Evolutionary conservation across 169 alveolate genomes (phyloP), one percentile per base, ranked within the genome.

Genomic region (Eimeria zaria): DNA sequence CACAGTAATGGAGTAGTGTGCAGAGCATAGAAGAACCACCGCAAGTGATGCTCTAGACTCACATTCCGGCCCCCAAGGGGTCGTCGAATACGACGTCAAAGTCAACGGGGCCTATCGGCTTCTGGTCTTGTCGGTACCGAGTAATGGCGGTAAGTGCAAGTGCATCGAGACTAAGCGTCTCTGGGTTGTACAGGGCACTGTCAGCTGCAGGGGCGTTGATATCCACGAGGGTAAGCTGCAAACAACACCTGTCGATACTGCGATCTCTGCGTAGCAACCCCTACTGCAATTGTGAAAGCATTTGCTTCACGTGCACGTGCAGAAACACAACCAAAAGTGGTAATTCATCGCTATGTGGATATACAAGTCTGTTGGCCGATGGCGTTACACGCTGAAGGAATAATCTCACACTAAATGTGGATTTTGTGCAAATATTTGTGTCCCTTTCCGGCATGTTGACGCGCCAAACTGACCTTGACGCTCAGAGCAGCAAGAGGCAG

Each of bases 21-120:
- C 6, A 33, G 58, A 51, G 58, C 78, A 69, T 1, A 69, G 48
- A 11, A 27, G 41, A 64, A 64, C 41, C 11, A 64, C 41, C 74
- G 20, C n/a, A 0, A 27, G 8, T n/a, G 39, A 7, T 80, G 89
- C 46, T 0, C 58, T 30, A 44, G 36, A 64, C 95, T 39, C 51
- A 90, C 95, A 74, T 90, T 11, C 95, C 89, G 24, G 74, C 89
- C 44, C 95, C 95, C 95, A 90, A 39, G 1, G 95, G 95, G 33
- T 90, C 95, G 36, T 51, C 89, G 78, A 90, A 90, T n/a, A 53
- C 30, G 41, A 90, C 67, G 62, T 48, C 76, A 51, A 71, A 90
- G 80, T 90, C 95, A 18, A 90, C 51, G 20, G 95, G 95, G 60
- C 83, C 89, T 27, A 73, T 48, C n/a, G 83, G 81, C 51, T 39